Evolutionary conservation across 257 asterid genomes (phyloP), one percentile per base, ranked within the genome.

Genomic region (Sherardia arvensis): DNA sequence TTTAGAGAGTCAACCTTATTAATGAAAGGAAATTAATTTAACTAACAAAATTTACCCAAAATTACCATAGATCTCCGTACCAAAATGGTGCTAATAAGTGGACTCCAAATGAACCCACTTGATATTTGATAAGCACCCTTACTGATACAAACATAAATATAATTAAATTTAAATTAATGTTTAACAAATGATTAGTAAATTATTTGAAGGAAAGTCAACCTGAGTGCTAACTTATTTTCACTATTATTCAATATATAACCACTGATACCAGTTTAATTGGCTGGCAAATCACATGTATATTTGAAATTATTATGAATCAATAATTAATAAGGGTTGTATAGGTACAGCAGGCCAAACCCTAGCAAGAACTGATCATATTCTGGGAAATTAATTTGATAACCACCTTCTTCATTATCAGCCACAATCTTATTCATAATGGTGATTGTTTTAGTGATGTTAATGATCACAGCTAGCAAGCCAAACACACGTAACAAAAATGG

Each of bases 71-170:
- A 49, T 49, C 26, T 9, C 58, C 28, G 58, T 53, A 22, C 58
- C 10, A 7, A 22, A 43, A 15, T 43, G 51, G 51, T 43, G 51
- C 51, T 21, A 8, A 53, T 61, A 69, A 54, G 68, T 67, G 54
- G 32, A 56, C 45, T 23, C 51, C 53, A 74, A 49, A 65, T 48
- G 66, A 53, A 25, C 48, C 71, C 76, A 61, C 74, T 79, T 75
- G 76, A 72, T 76, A 61, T 72, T 79, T 75, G 76, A 72, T 76
- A 75, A 75, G 76, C 25, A 28, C 34, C 69, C 64, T 61, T 58
- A 47, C 62, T 60, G 64, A 71, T 78, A 27, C 59, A 26, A 43
- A 17, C 17, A 43, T 43, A 6, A 15, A 14, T 6, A 9, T 14
- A 3, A 43, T 3, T 33, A 21, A 8, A n/a, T n/a, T 20, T 7